phyloP scores from a whole-genome alignment of 345 rosid species.

The Euphorbia lathyris region DNA sequence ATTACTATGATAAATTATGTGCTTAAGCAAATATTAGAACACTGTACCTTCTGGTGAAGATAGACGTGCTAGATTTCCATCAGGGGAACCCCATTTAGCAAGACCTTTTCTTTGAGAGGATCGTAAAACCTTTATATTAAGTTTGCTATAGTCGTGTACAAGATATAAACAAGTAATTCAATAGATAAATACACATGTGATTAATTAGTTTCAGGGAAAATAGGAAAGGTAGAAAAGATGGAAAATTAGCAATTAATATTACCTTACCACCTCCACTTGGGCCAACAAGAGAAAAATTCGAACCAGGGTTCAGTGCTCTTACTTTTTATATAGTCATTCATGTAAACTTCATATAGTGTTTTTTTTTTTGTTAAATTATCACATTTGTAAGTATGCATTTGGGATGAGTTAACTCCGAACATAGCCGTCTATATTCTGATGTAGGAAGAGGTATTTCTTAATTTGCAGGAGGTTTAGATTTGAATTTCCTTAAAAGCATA shows the following conservation, averaged over 20 bases:
- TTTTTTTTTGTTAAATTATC: no score
- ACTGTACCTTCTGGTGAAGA: conserved; percentile 69
- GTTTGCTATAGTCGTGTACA: conserved; percentile 93
- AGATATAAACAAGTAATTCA: background rate
- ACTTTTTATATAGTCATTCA: no score
- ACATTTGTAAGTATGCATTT: no score
- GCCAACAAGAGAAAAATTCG: conserved; percentile 92
- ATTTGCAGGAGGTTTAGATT: no score
- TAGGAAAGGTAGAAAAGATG: background rate
- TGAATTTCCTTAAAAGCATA: no score
- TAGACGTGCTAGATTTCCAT: conserved; percentile 73
- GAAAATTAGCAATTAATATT: conserved; percentile 17
- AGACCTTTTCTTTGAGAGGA: conserved; percentile 71
- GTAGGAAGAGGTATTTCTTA: no score
- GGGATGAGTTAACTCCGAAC: no score
- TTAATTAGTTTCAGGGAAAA: background rate
- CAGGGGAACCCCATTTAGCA: conserved; percentile 75
- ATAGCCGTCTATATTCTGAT: no score
- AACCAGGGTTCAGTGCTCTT: conserved; percentile 72
- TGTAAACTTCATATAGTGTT: no score
- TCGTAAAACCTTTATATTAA: conserved; percentile 91
- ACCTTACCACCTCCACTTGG: conserved; percentile 99
- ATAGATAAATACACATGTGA: background rate
- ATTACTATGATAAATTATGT: background rate
- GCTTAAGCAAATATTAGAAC: background rate